Evolutionary conservation across 805 yeast species (phyloP).

Genomic region (Lachancea quebecensis): DNA sequence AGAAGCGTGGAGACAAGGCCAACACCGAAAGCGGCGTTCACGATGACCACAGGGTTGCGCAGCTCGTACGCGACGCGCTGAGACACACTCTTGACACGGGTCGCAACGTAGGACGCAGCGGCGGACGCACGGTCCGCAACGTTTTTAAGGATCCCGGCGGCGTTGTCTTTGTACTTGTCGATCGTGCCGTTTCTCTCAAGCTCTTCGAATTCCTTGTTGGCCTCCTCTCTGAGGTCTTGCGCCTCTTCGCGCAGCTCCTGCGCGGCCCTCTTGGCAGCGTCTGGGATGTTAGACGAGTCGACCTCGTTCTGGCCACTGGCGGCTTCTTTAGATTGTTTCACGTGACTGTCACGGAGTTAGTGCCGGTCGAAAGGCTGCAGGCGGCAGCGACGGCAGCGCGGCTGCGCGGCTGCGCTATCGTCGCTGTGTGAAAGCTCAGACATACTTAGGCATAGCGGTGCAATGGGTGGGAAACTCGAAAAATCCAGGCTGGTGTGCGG

Average conservation of each 20-base stretch:
- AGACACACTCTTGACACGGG: conserved; percentile 6
- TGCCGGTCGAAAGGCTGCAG: too few species aligned
- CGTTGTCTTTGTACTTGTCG: conserved; percentile 14
- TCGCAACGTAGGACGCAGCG: conserved; percentile 15
- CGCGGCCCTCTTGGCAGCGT: conserved; percentile 7
- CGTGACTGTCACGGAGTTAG: conserved; percentile 1
- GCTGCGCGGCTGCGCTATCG: too few species aligned
- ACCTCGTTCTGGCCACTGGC: conserved; percentile 1
- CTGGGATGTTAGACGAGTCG: conserved; percentile 4
- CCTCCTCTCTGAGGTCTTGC: conserved; percentile 21
- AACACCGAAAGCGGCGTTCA: conserved; percentile 45
- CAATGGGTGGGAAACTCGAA: not conserved
- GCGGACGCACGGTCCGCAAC: conserved; percentile 18
- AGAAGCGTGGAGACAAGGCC: conserved; percentile 44
- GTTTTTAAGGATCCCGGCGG: conserved; percentile 11
- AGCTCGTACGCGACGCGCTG: conserved; percentile 34
- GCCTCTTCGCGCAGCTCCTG: conserved; percentile 9
- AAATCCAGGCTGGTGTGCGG: not conserved
- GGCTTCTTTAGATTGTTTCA: conserved; percentile 5
- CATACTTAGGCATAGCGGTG: conserved; percentile 2
- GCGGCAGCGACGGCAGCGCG: too few species aligned
- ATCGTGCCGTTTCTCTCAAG: conserved; percentile 22
- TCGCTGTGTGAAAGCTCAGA: not conserved
- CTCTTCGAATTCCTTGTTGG: conserved; percentile 27
- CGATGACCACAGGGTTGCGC: conserved; percentile 55